These are phyloP conservation scores for Fusarium bactridioides DNA, from an alignment of 2,329 filamentous ascomycete species.

Conservation along the genomic window DNA sequence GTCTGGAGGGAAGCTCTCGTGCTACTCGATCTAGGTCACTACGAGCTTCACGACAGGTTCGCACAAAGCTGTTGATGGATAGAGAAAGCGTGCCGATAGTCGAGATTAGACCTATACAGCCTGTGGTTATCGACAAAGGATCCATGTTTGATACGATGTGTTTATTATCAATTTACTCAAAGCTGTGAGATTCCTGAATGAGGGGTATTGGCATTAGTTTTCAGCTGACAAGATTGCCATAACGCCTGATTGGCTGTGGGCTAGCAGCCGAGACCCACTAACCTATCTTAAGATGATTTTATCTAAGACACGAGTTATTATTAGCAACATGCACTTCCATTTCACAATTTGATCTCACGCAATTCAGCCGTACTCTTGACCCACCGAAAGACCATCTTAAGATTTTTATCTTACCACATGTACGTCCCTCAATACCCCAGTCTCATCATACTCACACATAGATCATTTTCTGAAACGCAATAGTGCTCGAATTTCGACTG, in stretches of 20 bases:
- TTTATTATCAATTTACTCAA: accelerated
- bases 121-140: background rate
- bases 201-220: background rate
- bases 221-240: background rate
- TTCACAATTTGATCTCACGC: too few species aligned
- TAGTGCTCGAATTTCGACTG: too few species aligned
- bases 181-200: background rate
- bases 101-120: background rate
- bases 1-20: background rate
- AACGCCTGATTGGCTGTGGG: background rate
- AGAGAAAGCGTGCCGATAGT: background rate
- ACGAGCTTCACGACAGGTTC: background rate
- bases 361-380: too few species aligned
- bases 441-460: too few species aligned
- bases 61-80: background rate
- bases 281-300: too few species aligned
- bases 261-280: background rate
- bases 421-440: too few species aligned
- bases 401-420: too few species aligned
- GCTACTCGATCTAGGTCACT: background rate
- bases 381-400: too few species aligned
- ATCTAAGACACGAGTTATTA: too few species aligned
- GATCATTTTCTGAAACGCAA: too few species aligned
- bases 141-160: background rate
- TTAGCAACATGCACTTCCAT: too few species aligned